phyloP scores from a whole-genome alignment of 108 stramenopile genomes.

The Pseudonitzschia pungens region DNA sequence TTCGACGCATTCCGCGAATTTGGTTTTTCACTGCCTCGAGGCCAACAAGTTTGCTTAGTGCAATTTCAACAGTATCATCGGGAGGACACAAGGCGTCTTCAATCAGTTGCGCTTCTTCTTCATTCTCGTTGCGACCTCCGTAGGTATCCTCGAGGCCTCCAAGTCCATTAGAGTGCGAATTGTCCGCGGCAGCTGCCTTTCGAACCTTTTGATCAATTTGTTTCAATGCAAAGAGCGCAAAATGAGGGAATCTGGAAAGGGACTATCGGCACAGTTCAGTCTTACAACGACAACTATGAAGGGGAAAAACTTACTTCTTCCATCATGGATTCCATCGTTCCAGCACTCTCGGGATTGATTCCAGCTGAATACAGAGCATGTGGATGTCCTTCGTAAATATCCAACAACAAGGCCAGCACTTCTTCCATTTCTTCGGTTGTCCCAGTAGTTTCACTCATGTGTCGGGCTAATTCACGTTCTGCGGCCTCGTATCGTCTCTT shows the following conservation, averaged over 20 bases:
- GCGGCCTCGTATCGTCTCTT: slow-evolving; percentile 70
- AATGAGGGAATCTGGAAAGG: no score
- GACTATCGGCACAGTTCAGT: no score
- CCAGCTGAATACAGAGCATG: slow-evolving; percentile 84
- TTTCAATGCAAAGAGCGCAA: no score
- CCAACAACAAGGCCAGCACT: slow-evolving; percentile 69
- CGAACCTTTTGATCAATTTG: no score
- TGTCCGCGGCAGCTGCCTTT: slow-evolving; percentile 73
- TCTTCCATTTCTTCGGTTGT: slow-evolving; percentile 75
- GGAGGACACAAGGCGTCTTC: slow-evolving; percentile 82
- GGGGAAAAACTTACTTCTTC: slow-evolving; percentile 59
- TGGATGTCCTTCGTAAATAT: slow-evolving; percentile 71
- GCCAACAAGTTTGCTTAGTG: slow-evolving; percentile 67
- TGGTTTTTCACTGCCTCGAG: slow-evolving; percentile 79
- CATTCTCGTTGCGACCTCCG: slow-evolving; percentile 32
- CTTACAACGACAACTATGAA: no score
- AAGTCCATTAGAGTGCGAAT: slow-evolving; percentile 32
- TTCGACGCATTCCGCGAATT: slow-evolving; percentile 83
- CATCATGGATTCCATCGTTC: slow-evolving; percentile 67
- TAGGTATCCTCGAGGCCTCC: slow-evolving; percentile 31
- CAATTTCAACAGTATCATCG: slow-evolving; percentile 76
- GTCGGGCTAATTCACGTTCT: slow-evolving; percentile 76
- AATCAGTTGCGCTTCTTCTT: slow-evolving; percentile 79
- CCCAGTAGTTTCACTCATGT: slow-evolving; percentile 36
- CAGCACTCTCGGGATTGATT: slow-evolving; percentile 64